Evolutionary conservation across 1,139 yeast species (phyloP), one percentile per base, ranked within the genome.

Genomic region (Candida sp.): DNA sequence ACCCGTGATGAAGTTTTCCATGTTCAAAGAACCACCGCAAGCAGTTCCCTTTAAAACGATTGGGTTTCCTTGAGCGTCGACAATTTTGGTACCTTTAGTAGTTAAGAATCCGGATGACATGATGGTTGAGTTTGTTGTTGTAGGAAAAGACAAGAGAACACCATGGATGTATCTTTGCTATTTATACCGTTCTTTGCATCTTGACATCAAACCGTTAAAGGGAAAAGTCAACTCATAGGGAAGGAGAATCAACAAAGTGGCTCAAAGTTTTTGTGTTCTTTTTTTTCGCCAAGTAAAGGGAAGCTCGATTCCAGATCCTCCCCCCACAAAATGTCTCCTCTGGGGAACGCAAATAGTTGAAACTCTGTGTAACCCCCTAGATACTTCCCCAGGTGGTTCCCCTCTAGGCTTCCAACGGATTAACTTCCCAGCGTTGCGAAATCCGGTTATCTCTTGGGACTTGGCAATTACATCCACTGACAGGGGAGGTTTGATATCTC

Each of bases 1-100:
- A 3, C 81, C 81, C 38, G 80, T 77, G 55, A 77, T 77, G 71
- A 77, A 77, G 59, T 77, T 77, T 58, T 77, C 81, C 81, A 77
- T 77, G 58, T 77, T 77, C 51, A 77, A 66, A 54, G 73, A 78
- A 42, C 81, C 81, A 31, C 81, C 81, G 39, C 67, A 68, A 47
- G 79, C 81, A 38, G 78, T 60, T 30, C 76, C 77, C 47, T 66
- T 68, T 50, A 76, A 69, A 17, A 76, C 71, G 5, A 75, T 65
- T 7, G 69, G 64, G 7, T 59, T 53, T 5, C 68, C 78, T 25
- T 62, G 58, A 30, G 59, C 67, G 56, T 74, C 77, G 43, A 75
- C 77, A 49, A 76, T 76, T 53, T 76, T 75, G 7, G 77, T 64
- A 52, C 77, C 71, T 59, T 68, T 37, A 28, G 54, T 47, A 37